Base-by-base conservation (phyloP, 139 green algal genomes). In the Picochlorum sp. region DNA sequence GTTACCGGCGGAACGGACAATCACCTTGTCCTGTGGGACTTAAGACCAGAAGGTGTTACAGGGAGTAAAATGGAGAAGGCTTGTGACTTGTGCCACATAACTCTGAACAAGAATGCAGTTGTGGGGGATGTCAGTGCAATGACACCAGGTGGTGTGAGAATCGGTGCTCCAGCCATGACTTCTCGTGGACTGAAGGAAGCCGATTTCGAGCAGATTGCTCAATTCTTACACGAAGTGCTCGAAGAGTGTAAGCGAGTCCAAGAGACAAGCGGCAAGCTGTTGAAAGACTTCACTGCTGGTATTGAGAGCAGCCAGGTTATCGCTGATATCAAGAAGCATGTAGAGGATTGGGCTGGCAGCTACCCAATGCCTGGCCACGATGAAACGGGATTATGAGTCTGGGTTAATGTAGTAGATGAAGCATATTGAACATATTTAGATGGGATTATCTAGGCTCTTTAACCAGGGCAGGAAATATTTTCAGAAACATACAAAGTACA, bases 91-190 rank as follows among this genome's bases (percentile, higher is more conserved):
- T 70, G 66, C 50, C 85, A 94, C 75, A 91, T 94, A 75, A 94
- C 86, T 9, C 75, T 94, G 5, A 94, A 94, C 77, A 94, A 94
- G 68, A 94, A 94, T 64, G 81, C 85, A 32, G 86, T 94, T 39
- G 83, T 87, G 55, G 86, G 86, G 20, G 86, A 94, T 62, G 79
- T 84, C 39, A 78, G 36, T 47, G 86, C 86, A 8, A 72, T 94
- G 36, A 76, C 81, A 1, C 86, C 86, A 7, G 86, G 86, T 44
- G 86, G 86, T 41, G 78, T 88, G 7, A 82, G 86, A 61, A 86
- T 94, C 45, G 86, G 86, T 35, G 54, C 81, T 9, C 86, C 86
- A 10, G 86, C 86, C 55, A 94, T 94, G 86, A 94, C 86, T 12
- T 84, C 69, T 13, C 74, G 83, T 24, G 82, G 78, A 13, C 65